phyloP scores from a whole-genome alignment of 176 grass and related monocot species.

The Zea luxurians region DNA sequence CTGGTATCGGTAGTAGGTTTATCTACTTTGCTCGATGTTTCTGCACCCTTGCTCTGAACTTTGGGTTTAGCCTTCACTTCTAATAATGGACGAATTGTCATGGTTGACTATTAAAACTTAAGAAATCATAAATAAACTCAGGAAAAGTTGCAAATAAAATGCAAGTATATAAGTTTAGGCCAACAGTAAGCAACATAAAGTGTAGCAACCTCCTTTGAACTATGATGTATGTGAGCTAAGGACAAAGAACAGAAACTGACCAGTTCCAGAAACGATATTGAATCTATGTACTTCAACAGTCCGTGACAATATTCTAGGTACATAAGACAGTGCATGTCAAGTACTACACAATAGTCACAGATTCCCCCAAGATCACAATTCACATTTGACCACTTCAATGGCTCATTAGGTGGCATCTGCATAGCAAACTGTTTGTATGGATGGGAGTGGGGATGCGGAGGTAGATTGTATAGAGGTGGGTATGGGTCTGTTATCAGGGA shows the following conservation, averaged over 20 bases:
- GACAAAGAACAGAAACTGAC: constrained; percentile 16
- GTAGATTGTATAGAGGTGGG: not conserved
- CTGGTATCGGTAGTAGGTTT: constrained; percentile 33
- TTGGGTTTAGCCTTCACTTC: constrained; percentile 51
- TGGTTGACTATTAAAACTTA: constrained; percentile 9
- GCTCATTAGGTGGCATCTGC: not conserved
- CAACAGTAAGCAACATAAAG: not conserved
- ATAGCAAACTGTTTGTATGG: not conserved
- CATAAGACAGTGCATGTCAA: not conserved
- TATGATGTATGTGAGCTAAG: not conserved
- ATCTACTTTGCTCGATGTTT: constrained; percentile 47
- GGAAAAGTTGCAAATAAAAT: constrained; percentile 27
- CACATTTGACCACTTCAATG: constrained; percentile 9
- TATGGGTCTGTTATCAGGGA: not conserved
- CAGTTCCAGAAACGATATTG: constrained; percentile 8
- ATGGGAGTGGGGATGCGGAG: not conserved
- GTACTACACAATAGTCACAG: not conserved
- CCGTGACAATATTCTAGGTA: not conserved
- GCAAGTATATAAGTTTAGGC: constrained; percentile 17
- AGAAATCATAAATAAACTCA: constrained; percentile 22
- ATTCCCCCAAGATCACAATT: constrained; percentile 19
- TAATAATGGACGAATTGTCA: constrained; percentile 40
- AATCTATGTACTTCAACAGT: constrained; percentile 7
- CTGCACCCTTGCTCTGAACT: constrained; percentile 45
- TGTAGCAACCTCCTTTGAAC: not conserved